A percentile compares a stretch with the other conserved stretches of the same genome.
These are phyloP conservation scores for Eucalyptus victrix DNA, from an alignment of 345 rosid genomes.

Conservation along the genomic window DNA sequence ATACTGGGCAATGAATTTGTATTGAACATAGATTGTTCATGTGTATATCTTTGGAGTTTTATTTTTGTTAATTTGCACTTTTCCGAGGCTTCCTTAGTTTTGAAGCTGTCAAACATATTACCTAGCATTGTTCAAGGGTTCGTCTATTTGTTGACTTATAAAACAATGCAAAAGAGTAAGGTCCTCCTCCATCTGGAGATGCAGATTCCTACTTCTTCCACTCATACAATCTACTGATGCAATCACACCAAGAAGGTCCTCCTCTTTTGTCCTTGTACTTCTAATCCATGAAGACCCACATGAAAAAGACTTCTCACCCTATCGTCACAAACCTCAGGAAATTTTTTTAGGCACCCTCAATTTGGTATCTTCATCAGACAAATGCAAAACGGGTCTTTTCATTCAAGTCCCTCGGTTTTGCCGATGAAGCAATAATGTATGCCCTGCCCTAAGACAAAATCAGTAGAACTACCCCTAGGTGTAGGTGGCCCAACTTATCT, in stretches of 20 bases:
- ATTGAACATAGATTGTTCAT: not conserved
- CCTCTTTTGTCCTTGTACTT: constrained; percentile 23
- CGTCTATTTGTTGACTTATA: constrained; percentile 11
- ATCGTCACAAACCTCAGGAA: constrained; percentile 33
- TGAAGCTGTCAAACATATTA: not conserved
- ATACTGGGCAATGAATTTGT: not conserved
- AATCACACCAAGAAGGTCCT: constrained; percentile 26
- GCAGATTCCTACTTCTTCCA: constrained; percentile 27
- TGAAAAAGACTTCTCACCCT: constrained; percentile 21
- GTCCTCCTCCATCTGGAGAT: constrained; percentile 35
- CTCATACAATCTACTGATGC: constrained; percentile 24
- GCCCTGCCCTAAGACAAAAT: constrained; percentile 62
- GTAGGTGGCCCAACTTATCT: constrained; percentile 4
- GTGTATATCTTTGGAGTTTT: not conserved
- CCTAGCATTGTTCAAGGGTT: constrained; percentile 3
- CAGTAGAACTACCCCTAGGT: constrained; percentile 26
- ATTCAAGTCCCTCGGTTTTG: constrained; percentile 20
- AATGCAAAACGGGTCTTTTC: constrained; percentile 17
- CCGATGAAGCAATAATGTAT: constrained; percentile 28
- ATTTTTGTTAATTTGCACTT: not conserved
- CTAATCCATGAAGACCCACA: constrained; percentile 3
- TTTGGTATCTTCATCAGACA: constrained; percentile 16
- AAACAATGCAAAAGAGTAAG: constrained; percentile 20
- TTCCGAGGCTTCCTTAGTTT: not conserved
- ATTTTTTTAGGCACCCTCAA: constrained; percentile 9